Base-by-base conservation (phyloP, 345 rosid genomes). In the Citrus reticulata region DNA sequence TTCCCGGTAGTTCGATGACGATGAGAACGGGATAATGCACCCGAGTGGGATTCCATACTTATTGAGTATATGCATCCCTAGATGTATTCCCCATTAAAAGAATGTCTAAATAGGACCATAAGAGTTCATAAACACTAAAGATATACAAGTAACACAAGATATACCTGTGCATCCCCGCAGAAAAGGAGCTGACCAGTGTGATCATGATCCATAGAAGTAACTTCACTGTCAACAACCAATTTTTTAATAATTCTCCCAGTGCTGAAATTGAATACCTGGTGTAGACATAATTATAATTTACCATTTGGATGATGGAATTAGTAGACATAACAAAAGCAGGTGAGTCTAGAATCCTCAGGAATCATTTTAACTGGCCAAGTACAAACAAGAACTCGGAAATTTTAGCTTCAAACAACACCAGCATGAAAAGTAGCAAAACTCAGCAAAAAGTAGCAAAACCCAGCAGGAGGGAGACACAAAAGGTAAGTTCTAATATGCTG, bases 161-260 rank as follows among this genome's bases (percentile, higher is more conserved):
- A 78, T 68, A 90, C 99, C 91, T 88, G 93, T 29, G 86, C 93
- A 88, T 96, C 99, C 46, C 99, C 97, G 72, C 99, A 93, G 88
- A 96, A 96, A 78, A 96, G 85, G 46, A 92, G 90, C 35, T 92
- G 96, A 86, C 99, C 98, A 59, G 99, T 89, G 85, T 96, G 99
- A 82, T 96, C 99, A 78, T 96, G 97, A 83, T 96, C 99, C 98
- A 93, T 90, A n/a, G 99, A 77, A 59, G 98, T 93, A 72, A 96
- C 87, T 83, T 87, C 93, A 70, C 85, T 85, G 32, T 90, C 92
- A 35, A 92, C 82, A 62, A 74, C 58, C 79, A 84, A 77, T 79
- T 90, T 96, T 74, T 84, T 83, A 51, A 96, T 91, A 66, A 85
- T 72, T 84, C 99, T 90, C 60, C 99, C 99, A n/a, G 99, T 96